Base-by-base conservation (phyloP, 768 basidiomycete species). In the Phanerochaete carnosa region DNA sequence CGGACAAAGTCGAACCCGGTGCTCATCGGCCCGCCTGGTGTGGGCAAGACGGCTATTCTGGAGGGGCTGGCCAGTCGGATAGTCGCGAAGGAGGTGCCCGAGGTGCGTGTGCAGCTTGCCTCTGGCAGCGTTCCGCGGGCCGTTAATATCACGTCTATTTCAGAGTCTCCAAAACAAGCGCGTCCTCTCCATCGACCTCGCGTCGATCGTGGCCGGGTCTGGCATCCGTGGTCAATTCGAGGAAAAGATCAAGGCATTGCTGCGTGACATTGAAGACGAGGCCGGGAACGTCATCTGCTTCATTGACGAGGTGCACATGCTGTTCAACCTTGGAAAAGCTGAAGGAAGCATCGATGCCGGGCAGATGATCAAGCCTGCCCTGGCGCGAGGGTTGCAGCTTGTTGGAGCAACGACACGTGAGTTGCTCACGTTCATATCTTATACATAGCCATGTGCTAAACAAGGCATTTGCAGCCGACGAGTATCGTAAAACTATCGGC, bases 1-100 rank as follows among this genome's bases (percentile, higher is more conserved):
- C 74, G 95, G 67, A 96, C 94, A 1, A 97, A 97, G 73, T 92
- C 90, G 8, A 95, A 96, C 67, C 94, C 94, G 4, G 92, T 95
- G 65, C 80, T 92, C 49, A 90, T 92, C 57, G 90, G 92, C 6
- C 87, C 91, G 26, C 92, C 94, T 2, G 94, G 94, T 60, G 92
- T 95, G 13, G 94, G 94, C 0, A 97, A 97, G 75, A 96, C 94
- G 0, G 93, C 94, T 0, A 94, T 96, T 55, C 71, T 95, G 13
- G 94, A 95, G 74, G 94, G 94, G 2, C 80, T 97, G 16, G 94
- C 94, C 0, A 89, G 84, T 65, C 79, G 94, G 25, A 94, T 96
- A 55, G 86, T 95, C 0, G 83, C 89, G 2, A 91, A 88, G 70
- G 93, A 95, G 71, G 94, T 96, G 8, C 94, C 94, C 19, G 94